Base-by-base conservation (phyloP, 2,329 filamentous ascomycete species). In the Verticillium nubilum region DNA sequence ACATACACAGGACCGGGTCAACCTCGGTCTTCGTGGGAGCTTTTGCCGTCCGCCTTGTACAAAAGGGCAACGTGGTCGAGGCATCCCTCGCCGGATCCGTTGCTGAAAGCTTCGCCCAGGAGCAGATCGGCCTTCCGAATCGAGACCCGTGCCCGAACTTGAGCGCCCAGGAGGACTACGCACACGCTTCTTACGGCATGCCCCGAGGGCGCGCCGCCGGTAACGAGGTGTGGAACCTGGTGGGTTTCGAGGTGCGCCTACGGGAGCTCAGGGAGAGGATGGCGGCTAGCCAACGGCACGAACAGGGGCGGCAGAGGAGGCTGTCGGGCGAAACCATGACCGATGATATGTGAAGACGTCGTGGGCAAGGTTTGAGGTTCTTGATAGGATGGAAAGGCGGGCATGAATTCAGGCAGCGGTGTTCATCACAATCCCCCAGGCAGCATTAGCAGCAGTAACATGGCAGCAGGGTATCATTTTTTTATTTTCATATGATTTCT, bases 31-130 rank as follows among this genome's bases (percentile, higher is more conserved):
- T 63, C 13, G 54, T 61, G 7, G 61, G 58, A 17, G 57, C 57
- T 0, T 59, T 60, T 26, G 42, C 25, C 1, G 55, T 52, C 23
- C 42, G 23, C 17, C 50, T 58, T 23, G 31, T n/a, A 27, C 52
- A 28, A 23, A 56, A 33, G 52, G 25, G 7, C 13, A 54, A 60
- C 26, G 60, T 31, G 28, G n/a, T 47, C 3, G 57, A 59, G n/a
- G 59, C 61, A 1, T 54, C 61, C 2, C 50, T 60, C 37, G 42
- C 57, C 28, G 61, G 59, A 0, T 54, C 61, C 10, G 59, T 62
- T 12, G 57, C 59, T 23, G 61, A 60, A 9, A 59, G 61, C 13
- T 61, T 62, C 19, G 59, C 27, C 2, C 47, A 61, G 15, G 59
- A 59, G 31, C 61, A 62, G 29, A 23, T 35, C 5, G 59, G 61